phyloP scores from a whole-genome alignment of 2,329 filamentous ascomycete species.

The Aspergillus pseudonomiae region DNA sequence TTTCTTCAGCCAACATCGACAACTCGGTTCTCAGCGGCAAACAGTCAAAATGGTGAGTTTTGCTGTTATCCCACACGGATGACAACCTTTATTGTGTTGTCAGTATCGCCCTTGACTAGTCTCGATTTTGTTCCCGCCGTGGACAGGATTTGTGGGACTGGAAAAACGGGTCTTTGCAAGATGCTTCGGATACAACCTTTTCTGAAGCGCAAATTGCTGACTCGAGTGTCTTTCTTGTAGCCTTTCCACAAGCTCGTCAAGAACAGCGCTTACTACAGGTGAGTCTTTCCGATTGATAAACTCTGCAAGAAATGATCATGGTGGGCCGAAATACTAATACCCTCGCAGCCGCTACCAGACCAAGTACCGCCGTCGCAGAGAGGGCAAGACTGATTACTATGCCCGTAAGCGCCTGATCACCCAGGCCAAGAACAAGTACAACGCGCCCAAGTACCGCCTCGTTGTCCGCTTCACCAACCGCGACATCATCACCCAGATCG shows the following conservation, averaged over 20 bases:
- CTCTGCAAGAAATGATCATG: background rate
- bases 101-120: slow-evolving; percentile 5
- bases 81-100: slow-evolving; percentile 23
- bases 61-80: slow-evolving; percentile 30
- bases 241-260: slow-evolving; percentile 93
- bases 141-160: slow-evolving; percentile 17
- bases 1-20: slow-evolving; percentile 40
- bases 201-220: slow-evolving; percentile 99
- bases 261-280: slow-evolving; percentile 99
- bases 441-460: slow-evolving; percentile 99
- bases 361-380: slow-evolving; percentile 97
- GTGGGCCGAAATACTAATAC: slow-evolving; percentile 15
- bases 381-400: slow-evolving; percentile 99
- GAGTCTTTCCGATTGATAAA: slow-evolving; percentile 43
- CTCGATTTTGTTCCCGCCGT: slow-evolving; percentile 13
- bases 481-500: slow-evolving; percentile 98
- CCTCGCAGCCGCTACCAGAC: slow-evolving; percentile 88
- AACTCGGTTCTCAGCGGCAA: slow-evolving; percentile 39
- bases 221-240: slow-evolving; percentile 70
- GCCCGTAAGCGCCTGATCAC: slow-evolving; percentile 99
- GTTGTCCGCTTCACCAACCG: slow-evolving; percentile 99
- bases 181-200: slow-evolving; percentile 81
- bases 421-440: slow-evolving; percentile 99
- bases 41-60: slow-evolving; percentile 50
- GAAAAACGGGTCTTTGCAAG: slow-evolving; percentile 79